Percentiles rank a stretch among this genome's conserved stretches.
phyloP scores from a whole-genome alignment of 2,329 filamentous ascomycete genomes.

The Clathrospora elynae region DNA sequence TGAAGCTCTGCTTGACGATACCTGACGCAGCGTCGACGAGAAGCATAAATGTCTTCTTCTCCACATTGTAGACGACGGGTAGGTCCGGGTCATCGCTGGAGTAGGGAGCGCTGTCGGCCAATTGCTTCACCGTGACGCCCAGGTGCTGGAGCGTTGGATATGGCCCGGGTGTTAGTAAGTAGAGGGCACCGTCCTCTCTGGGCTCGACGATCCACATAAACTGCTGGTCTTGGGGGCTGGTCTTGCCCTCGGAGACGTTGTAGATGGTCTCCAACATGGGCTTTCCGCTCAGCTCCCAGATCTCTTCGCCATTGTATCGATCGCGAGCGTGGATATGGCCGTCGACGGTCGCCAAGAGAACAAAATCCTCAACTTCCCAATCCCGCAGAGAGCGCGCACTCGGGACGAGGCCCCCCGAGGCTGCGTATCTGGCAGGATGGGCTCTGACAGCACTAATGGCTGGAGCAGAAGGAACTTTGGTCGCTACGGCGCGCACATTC shows the following conservation, averaged over 20 bases:
- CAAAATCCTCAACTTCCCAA: conserved; percentile 99
- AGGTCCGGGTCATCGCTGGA: conserved; percentile 67
- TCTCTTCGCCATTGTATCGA: conserved; percentile 79
- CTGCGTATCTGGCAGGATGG: conserved; percentile 70
- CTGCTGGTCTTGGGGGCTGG: conserved; percentile 68
- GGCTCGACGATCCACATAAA: conserved; percentile 97
- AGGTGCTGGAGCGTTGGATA: conserved; percentile 66
- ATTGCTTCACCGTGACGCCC: conserved; percentile 77
- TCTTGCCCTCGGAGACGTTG: conserved; percentile 55
- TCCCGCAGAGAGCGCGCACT: conserved; percentile 95
- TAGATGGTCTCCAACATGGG: conserved; percentile 92
- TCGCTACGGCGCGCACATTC: conserved; percentile 94
- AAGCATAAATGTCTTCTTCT: conserved; percentile 88
- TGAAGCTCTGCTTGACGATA: conserved; percentile 81
- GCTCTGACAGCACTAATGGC: conserved; percentile 88
- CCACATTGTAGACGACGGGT: conserved; percentile 84
- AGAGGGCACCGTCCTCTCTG: conserved; percentile 82
- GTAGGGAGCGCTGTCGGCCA: conserved; percentile 84
- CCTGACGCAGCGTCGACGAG: conserved; percentile 88
- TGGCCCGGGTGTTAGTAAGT: conserved; percentile 77
- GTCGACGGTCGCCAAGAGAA: conserved; percentile 99
- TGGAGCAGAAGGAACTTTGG: conserved; percentile 78
- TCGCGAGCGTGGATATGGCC: conserved; percentile 92
- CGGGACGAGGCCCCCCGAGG: conserved; percentile 59
- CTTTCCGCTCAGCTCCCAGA: conserved; percentile 84